Base-by-base conservation (phyloP, 805 yeast species). In the Sugiyamaella mastotermitis region DNA sequence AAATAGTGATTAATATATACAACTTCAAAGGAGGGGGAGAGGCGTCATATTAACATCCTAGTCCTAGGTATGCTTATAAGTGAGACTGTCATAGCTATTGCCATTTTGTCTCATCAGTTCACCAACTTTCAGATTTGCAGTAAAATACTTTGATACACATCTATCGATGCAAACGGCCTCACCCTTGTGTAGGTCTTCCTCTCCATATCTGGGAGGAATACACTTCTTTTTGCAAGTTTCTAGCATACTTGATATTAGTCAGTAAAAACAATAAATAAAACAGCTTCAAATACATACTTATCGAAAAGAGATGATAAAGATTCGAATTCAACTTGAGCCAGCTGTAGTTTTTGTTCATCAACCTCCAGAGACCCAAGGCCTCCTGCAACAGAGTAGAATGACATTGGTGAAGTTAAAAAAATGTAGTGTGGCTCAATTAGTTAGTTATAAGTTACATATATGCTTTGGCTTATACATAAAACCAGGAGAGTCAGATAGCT, bases 131-230 rank as follows among this genome's bases (percentile, higher is more conserved):
- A 74, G 59, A 56, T 80, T 87, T 32, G 87, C 80, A 50, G 71
- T 71, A 66, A 86, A 83, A 60, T 80, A 87, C 59, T 88, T 88
- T 46, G 77, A 62, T 31, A 83, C 90, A 63, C 97, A 88, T 43
- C 97, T 67, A 58, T 87, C 95, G 8, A 84, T 64, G 57, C 97
- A 90, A 31, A 75, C 71, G 42, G 69, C 61, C 56, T 88, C 97
- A 25, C 95, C 97, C 52, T 87, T 86, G 47, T 76, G 78, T 38
- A 88, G 65, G 18, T 90, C 97, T 7, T 74, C 70, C 51, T 90
- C 97, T 11, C 85, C 84, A 61, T 83, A 88, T 47, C 80, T 83
- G n/a, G 69, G 74, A n/a, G 82, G 80, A 28, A 92, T 71, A 61
- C 98, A 92, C 60, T 92, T 92, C 41, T 60, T 52, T 15, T 71